Percentiles rank a stretch among this genome's conserved stretches.
Evolutionary conservation across 2,329 filamentous ascomycete species (phyloP).

Genomic region (Fonsecaea erecta): DNA sequence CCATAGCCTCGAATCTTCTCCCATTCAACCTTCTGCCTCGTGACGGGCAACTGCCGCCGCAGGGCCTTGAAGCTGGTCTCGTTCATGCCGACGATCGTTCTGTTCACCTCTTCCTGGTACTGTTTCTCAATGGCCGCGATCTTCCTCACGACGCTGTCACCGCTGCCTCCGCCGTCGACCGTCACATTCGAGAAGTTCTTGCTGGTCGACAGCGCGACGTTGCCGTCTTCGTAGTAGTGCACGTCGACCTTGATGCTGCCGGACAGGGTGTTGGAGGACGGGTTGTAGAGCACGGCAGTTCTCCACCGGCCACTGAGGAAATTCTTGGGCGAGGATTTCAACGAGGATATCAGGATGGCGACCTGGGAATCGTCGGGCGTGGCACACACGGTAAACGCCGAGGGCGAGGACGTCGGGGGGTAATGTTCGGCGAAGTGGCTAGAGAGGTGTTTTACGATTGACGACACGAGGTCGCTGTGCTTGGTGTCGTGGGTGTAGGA

Average conservation of each 20-base stretch:
- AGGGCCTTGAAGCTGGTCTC: slow-evolving; percentile 95
- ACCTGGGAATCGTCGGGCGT: slow-evolving; percentile 65
- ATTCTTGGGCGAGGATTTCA: slow-evolving; percentile 97
- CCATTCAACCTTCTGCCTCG: slow-evolving; percentile 98
- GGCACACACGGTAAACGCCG: slow-evolving; percentile 73
- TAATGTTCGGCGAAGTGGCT: slow-evolving; percentile 88
- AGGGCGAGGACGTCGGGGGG: slow-evolving; percentile 71
- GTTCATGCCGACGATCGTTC: slow-evolving; percentile 82
- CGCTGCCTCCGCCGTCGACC: slow-evolving; percentile 51
- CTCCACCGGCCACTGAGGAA: slow-evolving; percentile 99
- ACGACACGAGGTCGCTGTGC: slow-evolving; percentile 75
- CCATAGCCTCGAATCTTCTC: slow-evolving; percentile 95
- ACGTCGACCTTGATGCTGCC: slow-evolving; percentile 91
- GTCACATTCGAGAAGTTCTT: slow-evolving; percentile 55
- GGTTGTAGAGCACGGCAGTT: slow-evolving; percentile 78
- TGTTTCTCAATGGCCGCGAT: slow-evolving; percentile 82
- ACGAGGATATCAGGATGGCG: slow-evolving; percentile 83
- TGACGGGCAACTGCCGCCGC: slow-evolving; percentile 90
- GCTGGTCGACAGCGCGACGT: slow-evolving; percentile 88
- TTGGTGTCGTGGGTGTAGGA: slow-evolving; percentile 77
- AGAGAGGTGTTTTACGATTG: slow-evolving; percentile 75
- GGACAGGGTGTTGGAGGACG: slow-evolving; percentile 69
- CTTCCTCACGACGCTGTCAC: slow-evolving; percentile 73
- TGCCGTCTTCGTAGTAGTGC: slow-evolving; percentile 99
- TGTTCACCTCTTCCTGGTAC: slow-evolving; percentile 95